Evolutionary conservation across 2,329 filamentous ascomycete species (phyloP).

Genomic region (Ophiostoma sp.): DNA sequence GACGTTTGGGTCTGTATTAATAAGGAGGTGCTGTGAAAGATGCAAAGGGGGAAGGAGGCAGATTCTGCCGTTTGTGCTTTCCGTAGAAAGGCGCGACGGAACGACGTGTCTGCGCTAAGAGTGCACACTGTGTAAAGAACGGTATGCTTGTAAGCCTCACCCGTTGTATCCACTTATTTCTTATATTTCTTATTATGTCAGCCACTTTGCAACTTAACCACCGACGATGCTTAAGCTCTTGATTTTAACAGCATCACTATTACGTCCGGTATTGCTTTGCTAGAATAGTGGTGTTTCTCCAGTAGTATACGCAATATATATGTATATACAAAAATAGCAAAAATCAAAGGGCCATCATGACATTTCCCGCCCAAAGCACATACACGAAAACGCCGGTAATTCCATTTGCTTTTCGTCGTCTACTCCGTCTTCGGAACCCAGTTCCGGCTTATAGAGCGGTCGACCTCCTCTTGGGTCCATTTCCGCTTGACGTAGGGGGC

Average conservation of each 20-base stretch:
- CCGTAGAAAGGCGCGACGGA: slow-evolving; percentile 2
- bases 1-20: neutral
- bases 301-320: neutral
- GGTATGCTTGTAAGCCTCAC: too few relatives aligned
- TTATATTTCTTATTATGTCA: too few relatives aligned
- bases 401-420: neutral
- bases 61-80: slow-evolving; percentile 2
- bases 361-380: neutral
- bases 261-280: too few relatives aligned
- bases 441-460: neutral
- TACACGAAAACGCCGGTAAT: neutral
- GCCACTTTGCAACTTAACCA: too few relatives aligned
- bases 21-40: neutral
- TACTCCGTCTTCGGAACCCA: too few relatives aligned
- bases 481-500: neutral
- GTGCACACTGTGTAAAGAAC: neutral
- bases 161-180: too few relatives aligned
- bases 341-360: too few relatives aligned
- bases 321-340: neutral
- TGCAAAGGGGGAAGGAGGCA: slow-evolving; percentile 7
- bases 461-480: neutral
- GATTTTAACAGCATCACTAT: too few relatives aligned
- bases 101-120: neutral
- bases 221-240: too few relatives aligned
- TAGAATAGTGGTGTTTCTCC: neutral